Evolutionary conservation across 1,139 yeast species (phyloP).

Genomic region (Magnusiomyces tetraspermus): DNA sequence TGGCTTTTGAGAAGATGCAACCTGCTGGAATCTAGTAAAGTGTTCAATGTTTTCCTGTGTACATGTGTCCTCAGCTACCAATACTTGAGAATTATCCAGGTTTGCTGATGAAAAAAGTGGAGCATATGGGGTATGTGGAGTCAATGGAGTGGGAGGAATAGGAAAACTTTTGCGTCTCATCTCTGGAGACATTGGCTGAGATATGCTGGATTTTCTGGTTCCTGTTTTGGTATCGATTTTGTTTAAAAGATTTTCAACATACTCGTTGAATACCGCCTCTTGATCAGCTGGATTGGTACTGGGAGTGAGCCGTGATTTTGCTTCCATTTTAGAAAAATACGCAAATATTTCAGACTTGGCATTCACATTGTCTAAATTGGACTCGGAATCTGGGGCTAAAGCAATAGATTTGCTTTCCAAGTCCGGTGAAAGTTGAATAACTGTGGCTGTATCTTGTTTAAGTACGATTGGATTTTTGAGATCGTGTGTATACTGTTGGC

Average conservation of each 20-base stretch:
- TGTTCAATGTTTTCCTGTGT: slow-evolving; percentile 24
- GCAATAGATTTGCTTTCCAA: background rate
- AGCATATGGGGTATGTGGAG: background rate
- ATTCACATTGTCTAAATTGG: background rate
- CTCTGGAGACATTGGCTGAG: background rate
- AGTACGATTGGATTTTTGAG: slow-evolving; percentile 25
- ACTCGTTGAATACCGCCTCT: background rate
- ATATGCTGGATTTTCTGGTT: background rate
- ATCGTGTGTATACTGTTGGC: slow-evolving; percentile 23
- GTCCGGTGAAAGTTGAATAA: slow-evolving; percentile 10
- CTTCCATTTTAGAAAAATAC: background rate
- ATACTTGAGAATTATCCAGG: background rate
- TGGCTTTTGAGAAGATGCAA: slow-evolving; percentile 13
- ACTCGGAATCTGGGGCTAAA: background rate
- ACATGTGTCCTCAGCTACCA: background rate
- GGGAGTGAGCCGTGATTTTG: background rate
- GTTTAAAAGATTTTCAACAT: background rate
- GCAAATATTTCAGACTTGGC: background rate
- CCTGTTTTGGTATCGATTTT: background rate
- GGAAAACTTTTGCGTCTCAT: background rate
- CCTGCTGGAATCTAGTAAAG: slow-evolving; percentile 22
- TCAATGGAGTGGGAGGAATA: background rate
- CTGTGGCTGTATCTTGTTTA: slow-evolving; percentile 20
- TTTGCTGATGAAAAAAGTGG: background rate
- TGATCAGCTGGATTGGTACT: background rate